Base-by-base conservation (phyloP, 106 monocot genomes). In the Acorus gramineus region DNA sequence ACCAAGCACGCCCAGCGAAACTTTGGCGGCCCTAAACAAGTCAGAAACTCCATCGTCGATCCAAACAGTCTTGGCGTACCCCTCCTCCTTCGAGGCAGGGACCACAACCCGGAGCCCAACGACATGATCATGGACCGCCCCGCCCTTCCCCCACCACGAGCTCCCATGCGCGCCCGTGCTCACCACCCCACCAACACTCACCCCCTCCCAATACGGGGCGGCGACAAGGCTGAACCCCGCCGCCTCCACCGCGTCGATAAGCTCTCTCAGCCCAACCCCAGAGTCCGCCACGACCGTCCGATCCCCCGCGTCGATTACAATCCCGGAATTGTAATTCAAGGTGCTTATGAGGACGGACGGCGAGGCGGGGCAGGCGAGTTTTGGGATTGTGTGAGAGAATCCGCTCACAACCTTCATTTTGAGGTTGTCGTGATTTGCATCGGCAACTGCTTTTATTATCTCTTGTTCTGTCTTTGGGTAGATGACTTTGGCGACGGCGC, bases 171-270 rank as follows among this genome's bases (percentile, higher is more conserved):
- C 67, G 48, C 90, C 90, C 2, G 83, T 91, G 71, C 81, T 75
- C 49, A 91, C 14, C 14, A 84, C 3, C 47, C 90, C 90, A 0
- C 69, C 90, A 7, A 91, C 47, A 72, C 86, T 86, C 52, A 84
- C 86, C 7, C 90, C 90, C 59, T 91, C 86, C 90, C 90, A 86
- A 73, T 86, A 91, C 57, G 90, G 83, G 5, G 86, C 76, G 7
- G 86, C 83, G 54, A 68, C 76, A 56, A 91, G 58, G 67, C 90
- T 91, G 63, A 91, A 46, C 66, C 83, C 86, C 5, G 53, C 66
- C 44, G 50, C 73, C 76, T 90, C 90, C 73, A 79, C 86, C 62
- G 1, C 47, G 46, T 91, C 84, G 14, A 91, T 67, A 64, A 91
- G 50, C 2, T 70, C 84, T 9, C 91, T 50, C 45, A 91, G 70